Percentiles rank a stretch among this genome's conserved stretches.
phyloP scores from a whole-genome alignment of 257 asterid genomes.

The Nicotiana attenuata region DNA sequence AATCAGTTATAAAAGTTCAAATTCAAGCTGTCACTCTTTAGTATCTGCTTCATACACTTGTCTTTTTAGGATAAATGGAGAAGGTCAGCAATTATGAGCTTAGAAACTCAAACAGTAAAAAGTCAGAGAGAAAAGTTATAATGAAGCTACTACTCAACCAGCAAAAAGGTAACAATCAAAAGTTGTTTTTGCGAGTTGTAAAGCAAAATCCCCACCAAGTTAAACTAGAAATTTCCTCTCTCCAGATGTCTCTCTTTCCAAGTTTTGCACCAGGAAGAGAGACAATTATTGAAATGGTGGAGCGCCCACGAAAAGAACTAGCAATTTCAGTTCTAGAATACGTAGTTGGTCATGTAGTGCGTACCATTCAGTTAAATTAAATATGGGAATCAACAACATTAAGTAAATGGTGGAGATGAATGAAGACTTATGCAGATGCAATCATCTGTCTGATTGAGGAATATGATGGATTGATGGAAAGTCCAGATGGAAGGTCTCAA shows the following conservation, averaged over 20 bases:
- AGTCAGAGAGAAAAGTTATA: background rate
- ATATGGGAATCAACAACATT: background rate
- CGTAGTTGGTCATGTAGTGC: background rate
- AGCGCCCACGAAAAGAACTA: slow-evolving; percentile 18
- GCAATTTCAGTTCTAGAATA: slow-evolving; percentile 14
- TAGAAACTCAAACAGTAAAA: background rate
- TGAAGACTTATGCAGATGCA: background rate
- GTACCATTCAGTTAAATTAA: background rate
- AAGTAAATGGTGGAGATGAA: background rate
- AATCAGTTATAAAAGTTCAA: background rate
- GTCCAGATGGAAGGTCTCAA: background rate
- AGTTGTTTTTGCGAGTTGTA: background rate
- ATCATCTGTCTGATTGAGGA: background rate
- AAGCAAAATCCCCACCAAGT: slow-evolving; percentile 1
- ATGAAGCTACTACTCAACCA: background rate
- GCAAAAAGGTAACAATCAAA: slow-evolving; percentile 4
- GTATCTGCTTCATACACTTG: slow-evolving; percentile 15
- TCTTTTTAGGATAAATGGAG: background rate
- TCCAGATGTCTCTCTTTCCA: slow-evolving; percentile 26
- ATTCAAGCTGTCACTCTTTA: background rate
- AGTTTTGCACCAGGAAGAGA: slow-evolving; percentile 7
- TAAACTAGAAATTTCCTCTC: slow-evolving; percentile 10
- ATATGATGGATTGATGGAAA: background rate
- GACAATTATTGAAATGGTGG: slow-evolving; percentile 15
- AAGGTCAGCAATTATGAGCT: background rate